Conservation (phyloP, 2,329 filamentous ascomycete genomes). For the Cladophialophora psammophila region DNA sequence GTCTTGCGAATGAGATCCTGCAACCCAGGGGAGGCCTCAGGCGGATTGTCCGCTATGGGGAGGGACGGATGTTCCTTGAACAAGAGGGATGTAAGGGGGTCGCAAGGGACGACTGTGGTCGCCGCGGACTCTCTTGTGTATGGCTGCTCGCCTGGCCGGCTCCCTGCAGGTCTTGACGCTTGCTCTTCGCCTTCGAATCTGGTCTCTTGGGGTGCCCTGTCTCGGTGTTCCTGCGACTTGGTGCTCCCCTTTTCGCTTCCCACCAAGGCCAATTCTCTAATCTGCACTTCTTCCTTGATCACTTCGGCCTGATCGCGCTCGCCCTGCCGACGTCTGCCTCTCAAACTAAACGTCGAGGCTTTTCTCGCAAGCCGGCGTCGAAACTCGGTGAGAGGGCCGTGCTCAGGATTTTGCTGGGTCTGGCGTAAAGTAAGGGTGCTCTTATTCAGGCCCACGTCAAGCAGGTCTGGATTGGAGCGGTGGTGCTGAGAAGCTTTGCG, state of each 20-base stretch:
- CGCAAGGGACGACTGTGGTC: conserved; percentile 11
- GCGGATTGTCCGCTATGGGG: not conserved
- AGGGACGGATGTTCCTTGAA: conserved; percentile 2
- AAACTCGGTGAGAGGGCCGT: conserved; percentile 28
- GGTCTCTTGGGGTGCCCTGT: not conserved
- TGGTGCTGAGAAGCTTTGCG: conserved; percentile 19
- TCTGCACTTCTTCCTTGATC: conserved; percentile 19
- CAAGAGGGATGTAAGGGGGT: conserved; percentile 1
- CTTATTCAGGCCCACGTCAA: conserved; percentile 13
- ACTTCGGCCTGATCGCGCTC: conserved; percentile 19
- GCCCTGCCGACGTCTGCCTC: conserved; percentile 27
- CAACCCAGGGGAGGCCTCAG: not conserved
- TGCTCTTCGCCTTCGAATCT: not conserved
- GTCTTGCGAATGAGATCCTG: conserved; percentile 20
- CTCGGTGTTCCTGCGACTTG: not conserved
- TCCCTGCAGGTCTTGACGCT: conserved; percentile 1
- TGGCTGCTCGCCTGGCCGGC: conserved; percentile 1
- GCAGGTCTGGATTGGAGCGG: conserved; percentile 4
- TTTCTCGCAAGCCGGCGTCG: conserved; percentile 38
- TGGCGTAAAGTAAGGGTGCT: conserved; percentile 1
- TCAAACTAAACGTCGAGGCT: conserved; percentile 38
- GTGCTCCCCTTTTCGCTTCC: not conserved
- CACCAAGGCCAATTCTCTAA: conserved; percentile 6
- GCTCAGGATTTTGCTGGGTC: conserved; percentile 14
- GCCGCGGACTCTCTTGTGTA: conserved; percentile 13